Evolutionary conservation across 768 basidiomycete species (phyloP), one percentile per base, ranked within the genome.

Genomic region (Artomyces pyxidatus): DNA sequence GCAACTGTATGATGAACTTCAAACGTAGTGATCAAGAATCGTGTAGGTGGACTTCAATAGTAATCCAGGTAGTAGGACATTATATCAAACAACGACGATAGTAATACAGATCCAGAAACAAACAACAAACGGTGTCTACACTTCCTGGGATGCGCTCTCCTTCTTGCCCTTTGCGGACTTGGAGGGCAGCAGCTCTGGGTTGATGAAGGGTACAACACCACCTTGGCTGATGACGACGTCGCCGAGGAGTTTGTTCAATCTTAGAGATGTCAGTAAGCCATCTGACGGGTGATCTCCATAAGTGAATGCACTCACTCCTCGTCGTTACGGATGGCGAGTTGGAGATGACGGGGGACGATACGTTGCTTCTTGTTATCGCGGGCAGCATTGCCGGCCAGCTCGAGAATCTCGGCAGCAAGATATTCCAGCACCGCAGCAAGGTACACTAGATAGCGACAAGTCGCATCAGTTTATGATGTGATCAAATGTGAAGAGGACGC

Each of bases 291-390:
- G 28, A 21, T 1, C 11, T 16, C 43, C 29, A 46, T 5, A 49
- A 28, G 43, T 26, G 4, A 45, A 30, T 28, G 41, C 27, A 63
- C 72, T 52, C 63, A 83, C 83, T 86, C 88, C 65, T 92, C 89
- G 53, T 90, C 88, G 66, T 92, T 89, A 58, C 90, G 78, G 68
- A 93, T 89, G 57, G 91, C 90, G 51, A 93, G 80, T 62, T 94
- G 91, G 37, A 93, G 68, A 69, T 94, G 91, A 60, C 91, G 82
- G 48, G 90, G 91, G 25, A 92, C 87, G 60, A 93, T 92, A 83
- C 91, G 89, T 57, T 87, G 83, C 74, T 91, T 87, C 77, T 87
- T 83, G 73, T 83, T 83, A 65, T 80, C 82, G 54, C 82, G 77
- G 25, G 82, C 86, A 16, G 87, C 86, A 57, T 86, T 85, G 30